phyloP scores from a whole-genome alignment of 768 basidiomycete species.

The Amanita fuliginea region DNA sequence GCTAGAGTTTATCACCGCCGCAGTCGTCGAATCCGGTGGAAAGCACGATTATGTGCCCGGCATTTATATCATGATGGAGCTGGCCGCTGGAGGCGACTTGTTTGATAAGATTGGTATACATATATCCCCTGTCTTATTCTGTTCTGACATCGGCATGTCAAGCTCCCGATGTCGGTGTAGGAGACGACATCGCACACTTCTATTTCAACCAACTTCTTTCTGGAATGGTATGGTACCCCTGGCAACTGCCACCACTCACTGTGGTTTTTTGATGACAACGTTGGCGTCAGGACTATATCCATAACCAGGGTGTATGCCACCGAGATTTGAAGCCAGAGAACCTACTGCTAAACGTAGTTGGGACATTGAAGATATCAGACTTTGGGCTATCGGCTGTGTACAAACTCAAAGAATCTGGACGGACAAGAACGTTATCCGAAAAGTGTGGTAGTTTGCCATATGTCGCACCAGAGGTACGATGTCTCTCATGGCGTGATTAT shows the following conservation, averaged over 20 bases:
- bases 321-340: conserved; percentile 98
- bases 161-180: conserved; percentile 88
- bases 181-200: conserved; percentile 78
- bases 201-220: conserved; percentile 82
- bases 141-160: too few relatives aligned
- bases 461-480: conserved; percentile 78
- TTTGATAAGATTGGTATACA: conserved; percentile 97
- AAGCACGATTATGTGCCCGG: conserved; percentile 57
- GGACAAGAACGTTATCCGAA: conserved; percentile 66
- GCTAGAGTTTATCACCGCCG: conserved; percentile 73
- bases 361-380: conserved; percentile 87
- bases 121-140: background rate
- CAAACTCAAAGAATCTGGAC: conserved; percentile 70
- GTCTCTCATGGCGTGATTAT: background rate
- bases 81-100: conserved; percentile 88
- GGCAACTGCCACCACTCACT: background rate
- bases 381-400: conserved; percentile 92
- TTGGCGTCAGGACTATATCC: conserved; percentile 60
- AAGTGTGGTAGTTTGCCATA: conserved; percentile 91
- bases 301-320: conserved; percentile 85
- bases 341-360: conserved; percentile 72
- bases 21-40: conserved; percentile 59
- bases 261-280: background rate
- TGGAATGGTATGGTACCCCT: conserved; percentile 62
- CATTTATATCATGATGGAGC: conserved; percentile 86